phyloP scores from a whole-genome alignment of 352 stramenopile genomes.

The Phytopythium litorale region DNA sequence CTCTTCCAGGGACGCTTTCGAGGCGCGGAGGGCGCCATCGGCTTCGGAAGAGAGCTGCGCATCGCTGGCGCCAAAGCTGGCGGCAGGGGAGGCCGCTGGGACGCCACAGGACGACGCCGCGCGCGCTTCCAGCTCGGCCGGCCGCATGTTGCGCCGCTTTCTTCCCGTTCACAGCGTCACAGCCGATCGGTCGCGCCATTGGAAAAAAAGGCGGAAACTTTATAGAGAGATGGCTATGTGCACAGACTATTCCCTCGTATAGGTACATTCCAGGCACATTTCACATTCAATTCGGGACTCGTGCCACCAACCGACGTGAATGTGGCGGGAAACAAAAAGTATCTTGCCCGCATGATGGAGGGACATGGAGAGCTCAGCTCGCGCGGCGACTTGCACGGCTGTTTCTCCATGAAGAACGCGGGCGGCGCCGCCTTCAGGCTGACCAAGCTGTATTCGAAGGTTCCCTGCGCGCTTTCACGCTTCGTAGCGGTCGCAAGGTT shows the following conservation, averaged over 20 bases:
- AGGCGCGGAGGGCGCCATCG: background rate
- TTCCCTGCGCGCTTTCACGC: background rate
- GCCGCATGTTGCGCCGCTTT: slow-evolving; percentile 13
- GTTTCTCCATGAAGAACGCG: background rate
- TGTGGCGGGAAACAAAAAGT: slow-evolving; percentile 6
- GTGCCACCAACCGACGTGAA: background rate
- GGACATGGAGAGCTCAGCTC: background rate
- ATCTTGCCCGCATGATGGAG: background rate
- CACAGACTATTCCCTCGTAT: background rate
- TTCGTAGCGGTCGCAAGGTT: background rate
- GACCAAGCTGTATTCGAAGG: background rate
- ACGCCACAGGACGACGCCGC: slow-evolving; percentile 8
- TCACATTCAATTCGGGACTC: background rate
- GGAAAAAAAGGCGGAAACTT: background rate
- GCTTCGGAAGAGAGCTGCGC: background rate
- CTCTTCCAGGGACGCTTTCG: slow-evolving; percentile 7
- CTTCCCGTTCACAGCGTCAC: background rate
- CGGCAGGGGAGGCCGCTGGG: slow-evolving; percentile 3
- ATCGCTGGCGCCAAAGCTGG: slow-evolving; percentile 5
- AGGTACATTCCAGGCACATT: background rate
- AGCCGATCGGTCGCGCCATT: background rate
- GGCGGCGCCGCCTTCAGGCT: background rate
- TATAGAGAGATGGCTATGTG: background rate
- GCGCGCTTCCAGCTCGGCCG: slow-evolving; percentile 8
- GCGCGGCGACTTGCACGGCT: background rate